phyloP scores from a whole-genome alignment of 2,329 filamentous ascomycete genomes.

The Hypoxylon sp. region DNA sequence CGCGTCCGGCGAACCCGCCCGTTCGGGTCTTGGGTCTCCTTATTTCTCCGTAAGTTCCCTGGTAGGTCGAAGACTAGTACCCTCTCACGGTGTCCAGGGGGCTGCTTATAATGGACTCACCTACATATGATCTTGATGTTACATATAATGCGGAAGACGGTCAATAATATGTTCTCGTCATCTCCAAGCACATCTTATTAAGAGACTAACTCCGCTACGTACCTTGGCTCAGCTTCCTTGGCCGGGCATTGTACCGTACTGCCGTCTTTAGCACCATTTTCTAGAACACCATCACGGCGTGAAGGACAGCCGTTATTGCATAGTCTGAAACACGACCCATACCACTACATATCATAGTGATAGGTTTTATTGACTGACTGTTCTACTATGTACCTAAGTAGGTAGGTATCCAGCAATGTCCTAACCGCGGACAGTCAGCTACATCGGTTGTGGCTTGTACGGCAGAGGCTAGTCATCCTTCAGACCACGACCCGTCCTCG shows the following conservation, averaged over 20 bases:
- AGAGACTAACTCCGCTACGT: conserved; percentile 20
- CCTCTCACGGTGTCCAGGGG: conserved; percentile 3
- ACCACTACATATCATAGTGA: conserved; percentile 21
- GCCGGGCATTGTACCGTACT: conserved; percentile 2
- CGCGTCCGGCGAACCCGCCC: conserved; percentile 39
- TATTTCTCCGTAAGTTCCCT: conserved; percentile 39
- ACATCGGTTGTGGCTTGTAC: conserved; percentile 4
- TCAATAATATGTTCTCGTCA: conserved; percentile 23
- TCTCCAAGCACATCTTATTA: conserved; percentile 13
- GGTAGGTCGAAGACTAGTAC: conserved; percentile 12
- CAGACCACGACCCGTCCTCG: background rate
- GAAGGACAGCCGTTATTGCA: conserved; percentile 35
- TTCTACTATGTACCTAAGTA: too few relatives aligned
- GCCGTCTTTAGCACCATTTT: conserved; percentile 22
- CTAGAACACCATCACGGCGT: conserved; percentile 40
- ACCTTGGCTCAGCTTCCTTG: conserved; percentile 5
- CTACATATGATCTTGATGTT: conserved; percentile 17
- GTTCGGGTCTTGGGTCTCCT: conserved; percentile 40
- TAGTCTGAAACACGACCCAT: conserved; percentile 41
- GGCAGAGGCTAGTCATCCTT: background rate
- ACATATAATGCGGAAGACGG: conserved; percentile 23
- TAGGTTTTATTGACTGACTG: conserved; percentile 15
- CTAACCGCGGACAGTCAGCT: conserved; percentile 10
- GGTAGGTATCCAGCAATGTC: too few relatives aligned
- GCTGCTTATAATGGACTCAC: conserved; percentile 20